Evolutionary conservation across 805 yeast genomes (phyloP), one percentile per base, ranked within the genome.

Genomic region (Wickerhamomyces hampshirensis): DNA sequence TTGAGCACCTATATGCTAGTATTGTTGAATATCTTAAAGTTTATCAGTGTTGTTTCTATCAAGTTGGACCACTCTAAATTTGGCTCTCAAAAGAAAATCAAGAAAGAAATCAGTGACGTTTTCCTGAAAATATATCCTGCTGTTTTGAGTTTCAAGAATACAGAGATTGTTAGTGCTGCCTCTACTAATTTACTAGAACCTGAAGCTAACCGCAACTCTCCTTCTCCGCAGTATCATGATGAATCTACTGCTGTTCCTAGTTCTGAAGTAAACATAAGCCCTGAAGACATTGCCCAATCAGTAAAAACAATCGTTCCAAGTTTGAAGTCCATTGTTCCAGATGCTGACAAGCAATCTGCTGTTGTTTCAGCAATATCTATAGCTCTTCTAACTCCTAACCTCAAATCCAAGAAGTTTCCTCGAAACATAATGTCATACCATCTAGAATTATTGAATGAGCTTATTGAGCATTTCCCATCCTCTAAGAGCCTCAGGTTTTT

Each of bases 401-500:
- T 75, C 18, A 82, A 73, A 50, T 52, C 62, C 23, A 75, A 65
- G 46, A 48, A 53, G 40, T 56, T 66, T 16, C 66, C 66, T 2
- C 43, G 48, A 13, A 63, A 63, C 2, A 55, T 73, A 5, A 62
- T 75, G 3, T 37, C 47, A 0, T 63, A 66, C 39, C 63, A 73
- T 2, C 37, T 81, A 13, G 57, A 63, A 3, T 58, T 87, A 16
- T 49, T 82, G 15, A 58, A 44, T 27, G 58, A 46, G 6, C 33
- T 60, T 11, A 43, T 62, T 4, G 46, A 44, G 12, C 32, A 52
- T 19, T 48, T 28, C 13, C 54, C 53, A 32, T 68, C 39, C 48
- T 60, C 59, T 40, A 81, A 70, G 50, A 65, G 60, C 3, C 84
- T 96, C 94, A 82, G 73, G 48, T 53, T 68, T 3, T 42, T 77